Base-by-base conservation (phyloP, 2,329 filamentous ascomycete genomes). In the Cladophialophora immunda region DNA sequence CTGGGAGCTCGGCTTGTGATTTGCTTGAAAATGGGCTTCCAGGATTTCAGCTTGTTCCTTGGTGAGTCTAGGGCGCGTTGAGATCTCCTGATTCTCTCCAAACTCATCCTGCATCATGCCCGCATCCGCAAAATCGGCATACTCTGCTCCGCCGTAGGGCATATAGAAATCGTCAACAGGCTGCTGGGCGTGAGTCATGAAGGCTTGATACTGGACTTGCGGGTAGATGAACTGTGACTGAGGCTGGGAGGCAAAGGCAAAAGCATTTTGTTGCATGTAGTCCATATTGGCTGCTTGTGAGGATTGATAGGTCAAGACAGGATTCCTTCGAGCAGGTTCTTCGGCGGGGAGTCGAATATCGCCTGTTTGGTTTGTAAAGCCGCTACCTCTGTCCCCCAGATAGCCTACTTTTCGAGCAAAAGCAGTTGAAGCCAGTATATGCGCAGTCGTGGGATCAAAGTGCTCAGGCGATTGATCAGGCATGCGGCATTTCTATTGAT, bases 1-100 rank as follows among this genome's bases (percentile, higher is more conserved):
- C 68, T 82, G 81, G 71, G 81, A 83, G 68, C 80, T 84, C 9
- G 82, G 82, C 70, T 84, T 84, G 38, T 81, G 81, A 67, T 83
- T 81, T 38, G 81, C 78, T 71, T 82, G 80, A 66, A 84, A 84
- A 62, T 84, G 81, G 47, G 78, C 76, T 71, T 84, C 82, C 29
- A 84, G 72, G 3, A 81, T 81, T 70, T 83, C 81, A 45, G 84
- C 80, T 75, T 84, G 82, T 66, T 84, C 82, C 68, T 83, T 83
- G 66, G 82, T 84, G 71, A 84, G 78, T 41, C 82, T 78, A 11
- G 82, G 82, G 17, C 82, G 78, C 17, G 81, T 83, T 47, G 82
- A 74, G 68, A 81, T 82, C 71, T 84, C 82, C 38, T 80, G 75
- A 66, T 79, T 79, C 73, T 83, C 82, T 50, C 83, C 81, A 64